These are phyloP conservation scores for Rhizoctonia solani DNA, from an alignment of 1,284 basidiomycete genomes.

Conservation along the genomic window DNA sequence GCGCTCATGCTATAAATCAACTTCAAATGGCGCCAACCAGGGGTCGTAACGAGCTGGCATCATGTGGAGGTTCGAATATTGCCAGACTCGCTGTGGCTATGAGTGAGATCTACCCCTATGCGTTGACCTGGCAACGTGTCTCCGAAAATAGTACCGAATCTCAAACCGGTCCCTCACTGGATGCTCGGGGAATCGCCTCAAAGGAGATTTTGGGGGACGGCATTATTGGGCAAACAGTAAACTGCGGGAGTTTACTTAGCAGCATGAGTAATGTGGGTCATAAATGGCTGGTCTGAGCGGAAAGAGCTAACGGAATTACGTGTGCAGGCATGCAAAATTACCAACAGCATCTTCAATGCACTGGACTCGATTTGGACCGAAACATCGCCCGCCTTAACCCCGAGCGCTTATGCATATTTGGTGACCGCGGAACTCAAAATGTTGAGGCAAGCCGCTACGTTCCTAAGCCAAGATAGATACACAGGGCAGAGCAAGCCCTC, in stretches of 20 bases:
- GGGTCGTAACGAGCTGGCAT: neutral
- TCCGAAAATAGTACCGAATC: too few species aligned
- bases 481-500: too few species aligned
- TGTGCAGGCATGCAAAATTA: neutral
- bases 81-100: neutral
- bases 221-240: too few species aligned
- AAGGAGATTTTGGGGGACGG: too few species aligned
- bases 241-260: neutral
- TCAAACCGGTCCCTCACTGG: neutral
- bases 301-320: neutral
- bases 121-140: too few species aligned
- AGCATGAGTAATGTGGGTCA: neutral
- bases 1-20: neutral
- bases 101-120: neutral
- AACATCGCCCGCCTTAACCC: conserved; percentile 1
- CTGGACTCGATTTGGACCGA: conserved; percentile 4
- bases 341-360: neutral
- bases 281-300: neutral
- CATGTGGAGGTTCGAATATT: neutral
- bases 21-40: neutral
- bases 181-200: too few species aligned
- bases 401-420: conserved; percentile 3
- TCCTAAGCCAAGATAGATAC: too few species aligned
- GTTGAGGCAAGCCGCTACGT: too few species aligned
- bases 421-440: conserved; percentile 3